Percentiles rank a stretch among this genome's conserved stretches.
Evolutionary conservation across 2,329 filamentous ascomycete genomes (phyloP).

Genomic region (Aspergillus tanneri): DNA sequence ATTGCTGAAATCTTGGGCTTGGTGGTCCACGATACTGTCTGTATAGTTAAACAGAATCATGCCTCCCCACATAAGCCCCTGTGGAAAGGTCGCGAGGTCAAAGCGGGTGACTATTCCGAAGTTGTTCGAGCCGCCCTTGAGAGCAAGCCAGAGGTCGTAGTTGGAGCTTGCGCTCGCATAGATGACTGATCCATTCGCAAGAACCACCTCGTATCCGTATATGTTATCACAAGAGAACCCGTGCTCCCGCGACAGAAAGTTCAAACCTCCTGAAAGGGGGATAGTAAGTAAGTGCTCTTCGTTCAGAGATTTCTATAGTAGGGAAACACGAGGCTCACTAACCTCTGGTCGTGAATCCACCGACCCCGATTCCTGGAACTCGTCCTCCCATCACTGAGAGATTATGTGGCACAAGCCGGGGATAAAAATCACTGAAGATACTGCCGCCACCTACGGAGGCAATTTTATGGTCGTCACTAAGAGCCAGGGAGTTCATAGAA

Average conservation of each 20-base stretch:
- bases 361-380: too few species aligned
- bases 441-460: too few species aligned
- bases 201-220: neutral
- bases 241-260: neutral
- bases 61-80: neutral
- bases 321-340: too few species aligned
- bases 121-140: constrained; percentile 1
- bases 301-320: too few species aligned
- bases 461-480: too few species aligned
- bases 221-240: constrained; percentile 1
- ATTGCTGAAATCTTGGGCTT: neutral
- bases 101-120: neutral
- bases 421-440: too few species aligned
- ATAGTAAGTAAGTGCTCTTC: too few species aligned
- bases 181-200: neutral
- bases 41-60: neutral
- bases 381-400: too few species aligned
- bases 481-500: too few species aligned
- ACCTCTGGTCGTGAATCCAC: too few species aligned
- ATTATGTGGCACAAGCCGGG: too few species aligned
- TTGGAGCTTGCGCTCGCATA: neutral
- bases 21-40: neutral
- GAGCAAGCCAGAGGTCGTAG: neutral
- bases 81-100: neutral
- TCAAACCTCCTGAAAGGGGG: neutral